These are phyloP conservation scores for Suzukiozyma palmioleophila DNA, from an alignment of 1,139 yeast species.

Conservation along the genomic window DNA sequence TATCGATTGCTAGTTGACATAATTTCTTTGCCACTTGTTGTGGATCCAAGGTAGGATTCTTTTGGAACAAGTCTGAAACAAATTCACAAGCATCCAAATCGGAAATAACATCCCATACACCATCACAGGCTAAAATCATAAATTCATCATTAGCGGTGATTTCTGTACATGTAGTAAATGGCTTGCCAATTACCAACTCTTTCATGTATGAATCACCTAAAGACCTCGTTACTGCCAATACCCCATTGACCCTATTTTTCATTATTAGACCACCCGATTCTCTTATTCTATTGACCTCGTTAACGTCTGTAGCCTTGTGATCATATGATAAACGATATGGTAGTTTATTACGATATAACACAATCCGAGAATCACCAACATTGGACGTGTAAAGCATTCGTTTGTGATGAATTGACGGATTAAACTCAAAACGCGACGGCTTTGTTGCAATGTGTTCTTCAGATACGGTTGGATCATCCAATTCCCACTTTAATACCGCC, in stretches of 20 bases:
- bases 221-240: conserved; percentile 90
- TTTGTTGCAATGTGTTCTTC: conserved; percentile 4
- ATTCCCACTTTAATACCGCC: conserved; percentile 85
- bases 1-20: conserved; percentile 73
- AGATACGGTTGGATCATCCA: conserved; percentile 8
- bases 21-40: conserved; percentile 63
- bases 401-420: conserved; percentile 45
- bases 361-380: conserved; percentile 90
- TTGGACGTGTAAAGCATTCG: conserved; percentile 89
- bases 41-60: conserved; percentile 42
- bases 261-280: conserved; percentile 82
- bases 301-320: conserved; percentile 83
- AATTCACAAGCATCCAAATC: conserved; percentile 79
- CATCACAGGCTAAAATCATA: conserved; percentile 88
- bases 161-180: conserved; percentile 87
- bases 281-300: conserved; percentile 72
- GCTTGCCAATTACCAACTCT: conserved; percentile 82
- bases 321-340: conserved; percentile 85
- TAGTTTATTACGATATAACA: conserved; percentile 66
- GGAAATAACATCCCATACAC: conserved; percentile 87
- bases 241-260: conserved; percentile 92
- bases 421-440: conserved; percentile 33
- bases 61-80: conserved; percentile 42
- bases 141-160: conserved; percentile 61
- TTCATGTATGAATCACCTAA: conserved; percentile 95